Evolutionary conservation across 495 filamentous ascomycete genomes (phyloP), one percentile per base, ranked within the genome.

Genomic region (Neurospora sp.): DNA sequence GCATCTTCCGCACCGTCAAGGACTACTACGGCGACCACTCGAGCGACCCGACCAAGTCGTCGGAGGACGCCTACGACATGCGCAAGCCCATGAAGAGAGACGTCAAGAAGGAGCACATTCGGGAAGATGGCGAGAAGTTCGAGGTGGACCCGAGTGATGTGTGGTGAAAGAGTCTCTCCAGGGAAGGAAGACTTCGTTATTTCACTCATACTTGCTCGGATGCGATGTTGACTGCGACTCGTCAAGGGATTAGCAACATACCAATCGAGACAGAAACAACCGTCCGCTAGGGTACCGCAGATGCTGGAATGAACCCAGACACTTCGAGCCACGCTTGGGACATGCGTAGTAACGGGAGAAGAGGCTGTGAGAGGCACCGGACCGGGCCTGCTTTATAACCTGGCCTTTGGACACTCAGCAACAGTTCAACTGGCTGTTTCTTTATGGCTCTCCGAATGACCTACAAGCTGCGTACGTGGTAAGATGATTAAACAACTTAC

Each of bases 21-120:
- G 91, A 90, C 77, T 99, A 99, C 81, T 99, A 99, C 77, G 84
- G 85, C 48, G 85, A 86, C 66, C 84, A 86, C 69, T 93, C 90
- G 70, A 94, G 93, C 77, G 90, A 94, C 79, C 90, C 90, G 10
- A 89, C 80, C 46, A 79, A 81, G 69, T 75, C 76, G 18, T 90
- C 89, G 39, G 93, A 94, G 77, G 94, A 98, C 85, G 96, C 96
- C 16, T 97, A 92, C 81, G 88, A 99, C 81, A 99, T 99, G 96
- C 90, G 96, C 70, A 98, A 98, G 78, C 90, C 93, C 69, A 89
- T 94, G 82, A 92, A 87, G 81, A 86, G 94, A 74, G 96, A 99
- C 82, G 92, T 91, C 81, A 88, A 90, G 46, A 82, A 86, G 69
- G 86, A 92, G 81, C 91, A 95, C 82, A 86, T 97, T 18, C 87